Evolutionary conservation across 768 basidiomycete genomes (phyloP), one percentile per base, ranked within the genome.

Genomic region (Calocybe gangraenosa): DNA sequence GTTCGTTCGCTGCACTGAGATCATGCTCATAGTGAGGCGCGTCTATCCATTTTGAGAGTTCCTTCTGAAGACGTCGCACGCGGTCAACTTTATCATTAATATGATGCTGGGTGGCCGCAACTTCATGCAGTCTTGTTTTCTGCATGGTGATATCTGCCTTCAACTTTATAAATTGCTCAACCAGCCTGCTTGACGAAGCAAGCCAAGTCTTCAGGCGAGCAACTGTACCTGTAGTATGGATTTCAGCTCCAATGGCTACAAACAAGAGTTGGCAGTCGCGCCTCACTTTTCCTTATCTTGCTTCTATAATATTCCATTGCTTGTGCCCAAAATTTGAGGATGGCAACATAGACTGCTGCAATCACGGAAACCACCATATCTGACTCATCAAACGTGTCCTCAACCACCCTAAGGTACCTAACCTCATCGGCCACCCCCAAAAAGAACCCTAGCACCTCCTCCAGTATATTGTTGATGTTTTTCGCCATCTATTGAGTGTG

Each of bases 261-360:
- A n/a, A n/a, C n/a, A n/a, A n/a, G n/a, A n/a, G n/a, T n/a, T n/a
- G n/a, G n/a, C n/a, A n/a, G n/a, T n/a, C n/a, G n/a, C n/a, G 23
- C n/a, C n/a, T n/a, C n/a, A n/a, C n/a, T n/a, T n/a, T n/a, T n/a
- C n/a, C n/a, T n/a, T 31, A 31, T 8, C 30, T 14, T 31, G 30
- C 8, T 31, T 8, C 14, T 31, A 14, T 31, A 31, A 31, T 31
- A 31, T 14, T 31, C 14, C 14, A 31, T 37, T 14, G 44, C 44
- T 20, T 46, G 28, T 14, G 39, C 44, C 44, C 44, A 46, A 31
- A 46, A 46, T n/a, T n/a, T n/a, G n/a, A n/a, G n/a, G n/a, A n/a
- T n/a, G n/a, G n/a, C n/a, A n/a, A n/a, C n/a, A n/a, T n/a, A n/a
- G n/a, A n/a, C n/a, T n/a, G n/a, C n/a, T n/a, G n/a, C n/a, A n/a